Percentiles rank a stretch among this genome's conserved stretches.
phyloP scores from a whole-genome alignment of 2,329 filamentous ascomycete genomes.

The Colletotrichum lindemuthianum region DNA sequence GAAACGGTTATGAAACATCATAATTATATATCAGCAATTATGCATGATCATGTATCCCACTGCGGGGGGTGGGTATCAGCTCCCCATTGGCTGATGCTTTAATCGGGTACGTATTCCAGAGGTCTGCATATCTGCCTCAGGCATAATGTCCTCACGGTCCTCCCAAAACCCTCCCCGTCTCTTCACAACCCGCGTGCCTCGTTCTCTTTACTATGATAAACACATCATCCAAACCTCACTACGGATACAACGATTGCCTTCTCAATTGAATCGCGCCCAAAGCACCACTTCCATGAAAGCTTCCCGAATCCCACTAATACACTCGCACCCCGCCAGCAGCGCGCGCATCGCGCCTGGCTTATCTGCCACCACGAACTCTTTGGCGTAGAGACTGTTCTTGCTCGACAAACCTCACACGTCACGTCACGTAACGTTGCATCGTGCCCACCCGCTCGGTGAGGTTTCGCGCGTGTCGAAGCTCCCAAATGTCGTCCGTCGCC shows the following conservation, averaged over 20 bases:
- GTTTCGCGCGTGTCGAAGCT: constrained; percentile 10
- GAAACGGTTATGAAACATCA: neutral
- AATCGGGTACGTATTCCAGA: no score
- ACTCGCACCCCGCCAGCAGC: constrained; percentile 14
- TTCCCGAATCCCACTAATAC: constrained; percentile 7
- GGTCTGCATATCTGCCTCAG: neutral
- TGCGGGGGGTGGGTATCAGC: neutral
- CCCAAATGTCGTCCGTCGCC: constrained; percentile 13
- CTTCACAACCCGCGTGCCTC: constrained; percentile 18
- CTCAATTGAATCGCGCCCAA: constrained; percentile 32
- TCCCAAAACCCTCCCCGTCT: constrained; percentile 28
- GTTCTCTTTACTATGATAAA: constrained; percentile 31
- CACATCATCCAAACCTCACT: constrained; percentile 25
- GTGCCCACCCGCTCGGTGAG: constrained; percentile 10
- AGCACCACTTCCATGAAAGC: neutral
- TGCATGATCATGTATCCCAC: neutral
- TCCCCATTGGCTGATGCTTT: neutral
- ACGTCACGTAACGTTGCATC: constrained; percentile 3
- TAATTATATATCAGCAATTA: neutral
- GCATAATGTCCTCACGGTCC: neutral
- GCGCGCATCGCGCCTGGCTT: neutral
- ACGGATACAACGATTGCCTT: constrained; percentile 38
- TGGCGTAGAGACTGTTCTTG: neutral
- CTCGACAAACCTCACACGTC: neutral
- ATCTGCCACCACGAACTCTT: neutral